Evolutionary conservation across 179 eudicot genomes (phyloP).

Genomic region (Corrigiola litoralis): DNA sequence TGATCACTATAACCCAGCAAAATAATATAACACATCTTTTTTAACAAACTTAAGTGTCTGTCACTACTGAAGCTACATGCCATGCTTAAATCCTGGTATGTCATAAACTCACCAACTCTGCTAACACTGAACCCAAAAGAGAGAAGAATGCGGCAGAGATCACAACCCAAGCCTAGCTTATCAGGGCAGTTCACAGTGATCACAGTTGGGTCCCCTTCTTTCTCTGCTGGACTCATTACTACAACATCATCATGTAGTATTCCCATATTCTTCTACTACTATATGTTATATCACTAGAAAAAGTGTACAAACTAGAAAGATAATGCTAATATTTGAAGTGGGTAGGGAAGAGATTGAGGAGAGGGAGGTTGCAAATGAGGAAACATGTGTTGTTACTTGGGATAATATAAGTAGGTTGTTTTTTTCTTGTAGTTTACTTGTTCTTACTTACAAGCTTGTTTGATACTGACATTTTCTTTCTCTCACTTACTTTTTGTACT

Average conservation of each 20-base stretch:
- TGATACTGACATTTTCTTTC: constrained; percentile 1
- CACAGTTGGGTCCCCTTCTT: constrained; percentile 63
- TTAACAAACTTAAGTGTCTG: background rate
- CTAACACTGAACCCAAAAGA: constrained; percentile 57
- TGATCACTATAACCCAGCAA: no score
- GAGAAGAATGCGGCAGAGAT: constrained; percentile 74
- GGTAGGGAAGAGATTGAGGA: background rate
- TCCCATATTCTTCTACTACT: constrained; percentile 41
- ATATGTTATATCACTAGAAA: background rate
- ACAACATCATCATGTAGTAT: constrained; percentile 75
- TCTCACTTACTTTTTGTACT: no score
- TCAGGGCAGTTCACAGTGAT: constrained; percentile 95
- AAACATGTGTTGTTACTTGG: background rate
- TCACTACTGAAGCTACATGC: background rate
- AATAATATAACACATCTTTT: no score
- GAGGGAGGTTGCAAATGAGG: constrained; percentile 6
- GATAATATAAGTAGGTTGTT: constrained; percentile 10
- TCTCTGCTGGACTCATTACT: constrained; percentile 46
- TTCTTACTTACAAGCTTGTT: background rate
- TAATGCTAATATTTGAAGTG: background rate
- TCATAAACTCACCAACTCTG: constrained; percentile 50
- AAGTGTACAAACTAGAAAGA: background rate
- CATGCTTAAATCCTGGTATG: background rate
- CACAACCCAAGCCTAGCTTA: constrained; percentile 86
- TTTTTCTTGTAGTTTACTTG: constrained; percentile 24